Evolutionary conservation across 805 yeast genomes (phyloP), one percentile per base, ranked within the genome.

Genomic region (Hyphopichia homilentoma): DNA sequence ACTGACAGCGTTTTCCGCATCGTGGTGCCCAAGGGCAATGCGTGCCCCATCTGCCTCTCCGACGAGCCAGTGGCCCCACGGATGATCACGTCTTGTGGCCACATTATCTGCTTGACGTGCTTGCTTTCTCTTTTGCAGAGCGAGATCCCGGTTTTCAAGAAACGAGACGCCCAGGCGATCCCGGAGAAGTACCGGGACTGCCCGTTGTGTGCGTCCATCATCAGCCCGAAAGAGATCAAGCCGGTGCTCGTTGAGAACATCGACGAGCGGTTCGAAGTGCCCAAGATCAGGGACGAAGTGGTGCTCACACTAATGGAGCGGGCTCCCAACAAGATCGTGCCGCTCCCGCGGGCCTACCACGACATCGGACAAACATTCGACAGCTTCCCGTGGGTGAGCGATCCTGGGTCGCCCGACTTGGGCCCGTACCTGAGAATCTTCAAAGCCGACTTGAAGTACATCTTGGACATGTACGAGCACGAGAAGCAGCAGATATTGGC

Each of bases 1-100:
- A 70, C 75, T 38, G 65, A 67, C 3, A 67, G 74, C 23, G 77
- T 93, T 4, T 55, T 81, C 20, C 66, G 96, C 30, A 86, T 90
- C 5, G 53, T 87, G n/a, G 81, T 78, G 1, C 82, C 90, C 9
- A 75, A 72, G 38, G 81, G 82, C 1, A 81, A 81, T 44, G 79
- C 80, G 23, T 93, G 99, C 52, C 97, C 98, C 0, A 90, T 93
- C 17, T 93, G 99, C 54, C 64, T 93, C 9, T 72, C 81, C 20
- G 94, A 86, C 31, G 80, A 79, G 9, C 84, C 93, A 9, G 75
- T 84, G 12, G 96, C 97, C 0, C 97, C 98, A 2, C 67, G 97
- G 34, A 94, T 93, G 97, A 79, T 87, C 18, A 62, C 68, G 4
- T 73, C 79, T 8, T 93, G 99, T 62, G 98, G 99, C 4, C 99